Evolutionary conservation across 2,329 filamentous ascomycete species (phyloP), one percentile per base, ranked within the genome.

Genomic region (Penicillium sp.): DNA sequence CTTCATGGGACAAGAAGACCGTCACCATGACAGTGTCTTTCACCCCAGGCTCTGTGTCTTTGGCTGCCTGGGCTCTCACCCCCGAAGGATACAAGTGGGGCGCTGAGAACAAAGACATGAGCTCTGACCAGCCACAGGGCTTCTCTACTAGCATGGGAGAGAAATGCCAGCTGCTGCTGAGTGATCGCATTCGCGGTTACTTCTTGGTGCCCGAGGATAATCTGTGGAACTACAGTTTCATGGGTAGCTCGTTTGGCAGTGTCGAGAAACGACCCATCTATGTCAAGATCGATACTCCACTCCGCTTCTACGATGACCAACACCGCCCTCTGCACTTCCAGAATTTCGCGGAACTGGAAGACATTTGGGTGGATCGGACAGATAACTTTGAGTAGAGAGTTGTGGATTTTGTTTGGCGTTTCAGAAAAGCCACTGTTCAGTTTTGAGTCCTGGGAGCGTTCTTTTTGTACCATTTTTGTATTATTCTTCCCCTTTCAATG

Each of bases 211-310:
- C 93, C 0, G 90, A 96, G 64, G 85, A 85, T 46, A 84, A 84
- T 53, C 79, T 86, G 52, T 98, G 93, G 93, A 98, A 98, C 72
- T 98, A 96, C 75, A 93, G 87, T 69, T 98, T 98, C 77, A 89
- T 97, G 84, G 93, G 93, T 47, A 89, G 84, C 56, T 83, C 84
- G 0, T 98, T 97, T 66, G 83, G 85, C 11, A 83, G 84, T 36
- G 79, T 95, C 55, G 90, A 95, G 74, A 97, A 96, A 83, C 88
- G 89, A 74, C 79, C 84, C 3, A 81, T 96, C 38, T 86, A 90
- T 60, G 90, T 97, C 60, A 93, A 93, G 77, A 84, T 98, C 46
- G 94, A 97, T 70, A 94, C 89, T 38, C 93, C 93, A 13, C 71
- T 85, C 53, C 78, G 86, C 7, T 97, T 95, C 73, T 98, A 98